A percentile compares a stretch with the other conserved stretches of the same genome.
Conservation (phyloP, 2,329 filamentous ascomycete species). For the Coniella lustricola region DNA sequence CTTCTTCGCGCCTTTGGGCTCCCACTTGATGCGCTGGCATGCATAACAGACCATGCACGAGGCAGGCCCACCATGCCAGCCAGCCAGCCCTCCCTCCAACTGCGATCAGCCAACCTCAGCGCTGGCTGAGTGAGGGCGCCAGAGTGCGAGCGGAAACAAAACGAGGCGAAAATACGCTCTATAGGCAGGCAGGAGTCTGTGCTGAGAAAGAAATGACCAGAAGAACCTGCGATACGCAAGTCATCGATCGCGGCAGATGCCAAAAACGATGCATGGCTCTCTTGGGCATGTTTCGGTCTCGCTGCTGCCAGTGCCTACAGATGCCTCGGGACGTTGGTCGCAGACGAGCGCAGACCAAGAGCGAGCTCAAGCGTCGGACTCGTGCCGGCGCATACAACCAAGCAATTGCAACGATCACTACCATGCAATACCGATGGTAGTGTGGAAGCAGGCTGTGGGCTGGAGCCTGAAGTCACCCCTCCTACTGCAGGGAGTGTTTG, state of each 20-base stretch:
- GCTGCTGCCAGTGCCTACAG: no score
- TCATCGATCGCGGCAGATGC: no score
- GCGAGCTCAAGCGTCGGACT: neutral
- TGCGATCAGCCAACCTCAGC: constrained; percentile 25
- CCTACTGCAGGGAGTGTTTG: neutral
- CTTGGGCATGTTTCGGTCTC: no score
- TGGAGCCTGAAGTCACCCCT: neutral
- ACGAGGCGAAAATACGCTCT: constrained; percentile 1
- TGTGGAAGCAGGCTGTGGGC: neutral
- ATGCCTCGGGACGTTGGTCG: neutral
- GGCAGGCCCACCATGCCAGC: constrained; percentile 37
- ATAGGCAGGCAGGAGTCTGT: constrained; percentile 13
- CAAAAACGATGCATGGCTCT: no score
- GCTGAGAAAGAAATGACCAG: no score
- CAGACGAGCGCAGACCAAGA: constrained; percentile 1
- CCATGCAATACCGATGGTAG: constrained; percentile 1
- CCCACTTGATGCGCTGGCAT: constrained; percentile 49
- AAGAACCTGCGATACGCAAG: no score
- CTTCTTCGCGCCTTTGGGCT: constrained; percentile 34
- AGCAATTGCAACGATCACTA: neutral
- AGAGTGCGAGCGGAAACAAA: constrained; percentile 7
- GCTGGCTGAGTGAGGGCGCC: constrained; percentile 19
- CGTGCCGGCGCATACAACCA: constrained; percentile 5
- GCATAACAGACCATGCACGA: constrained; percentile 54
- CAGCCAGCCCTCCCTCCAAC: no score